Conservation (phyloP, 2,329 filamentous ascomycete species). For the Diatrype stigma region DNA sequence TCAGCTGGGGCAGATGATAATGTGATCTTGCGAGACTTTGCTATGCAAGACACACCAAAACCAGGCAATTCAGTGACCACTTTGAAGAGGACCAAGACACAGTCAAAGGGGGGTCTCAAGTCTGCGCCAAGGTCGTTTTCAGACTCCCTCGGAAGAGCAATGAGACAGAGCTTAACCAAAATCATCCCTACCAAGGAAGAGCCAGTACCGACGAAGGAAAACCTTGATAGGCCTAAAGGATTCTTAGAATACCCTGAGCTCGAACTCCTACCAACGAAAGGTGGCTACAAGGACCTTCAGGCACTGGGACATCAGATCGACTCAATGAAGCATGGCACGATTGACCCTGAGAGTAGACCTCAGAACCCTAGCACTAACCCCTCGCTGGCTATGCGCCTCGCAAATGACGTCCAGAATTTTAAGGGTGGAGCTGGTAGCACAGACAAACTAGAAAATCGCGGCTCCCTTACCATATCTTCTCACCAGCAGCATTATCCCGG, state of each 20-base stretch:
- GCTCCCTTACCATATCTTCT: neutral
- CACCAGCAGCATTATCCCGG: neutral
- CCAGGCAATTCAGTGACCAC: slow-evolving; percentile 3
- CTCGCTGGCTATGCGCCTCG: slow-evolving; percentile 18
- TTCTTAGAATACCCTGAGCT: slow-evolving; percentile 32
- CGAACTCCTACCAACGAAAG: slow-evolving; percentile 28
- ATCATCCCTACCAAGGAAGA: slow-evolving; percentile 13
- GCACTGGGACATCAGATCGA: slow-evolving; percentile 29
- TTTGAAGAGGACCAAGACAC: slow-evolving; percentile 3
- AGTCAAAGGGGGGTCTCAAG: slow-evolving; percentile 2
- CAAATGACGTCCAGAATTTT: slow-evolving; percentile 23
- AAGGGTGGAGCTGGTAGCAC: slow-evolving; percentile 8
- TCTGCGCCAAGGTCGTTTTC: slow-evolving; percentile 18
- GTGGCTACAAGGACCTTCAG: slow-evolving; percentile 27
- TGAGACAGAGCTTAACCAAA: slow-evolving; percentile 21
- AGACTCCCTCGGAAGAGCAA: slow-evolving; percentile 17
- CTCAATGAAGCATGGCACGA: slow-evolving; percentile 28
- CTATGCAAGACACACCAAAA: neutral
- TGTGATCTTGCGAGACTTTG: slow-evolving; percentile 24
- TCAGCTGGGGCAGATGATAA: slow-evolving; percentile 21
- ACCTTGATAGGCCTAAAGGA: slow-evolving; percentile 4
- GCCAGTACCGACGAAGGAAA: slow-evolving; percentile 1
- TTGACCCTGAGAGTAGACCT: slow-evolving; percentile 20
- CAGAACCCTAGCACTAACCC: slow-evolving; percentile 9
- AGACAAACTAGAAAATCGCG: slow-evolving; percentile 3